phyloP scores from a whole-genome alignment of 2,329 filamentous ascomycete species.

The Fusarium aywerte region DNA sequence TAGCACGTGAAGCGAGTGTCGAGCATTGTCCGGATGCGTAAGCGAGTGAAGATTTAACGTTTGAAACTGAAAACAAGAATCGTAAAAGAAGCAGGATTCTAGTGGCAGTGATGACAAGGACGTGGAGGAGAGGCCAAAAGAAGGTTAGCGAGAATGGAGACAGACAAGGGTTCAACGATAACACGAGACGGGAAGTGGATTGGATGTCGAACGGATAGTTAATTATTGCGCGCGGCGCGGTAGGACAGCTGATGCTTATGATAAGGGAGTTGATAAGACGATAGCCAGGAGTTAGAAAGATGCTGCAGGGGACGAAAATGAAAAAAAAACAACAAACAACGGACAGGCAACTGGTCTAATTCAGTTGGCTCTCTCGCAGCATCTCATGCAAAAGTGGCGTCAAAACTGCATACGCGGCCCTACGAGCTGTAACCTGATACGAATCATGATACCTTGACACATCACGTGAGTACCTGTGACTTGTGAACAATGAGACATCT shows the following conservation, averaged over 20 bases:
- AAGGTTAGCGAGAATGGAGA: conserved; percentile 28
- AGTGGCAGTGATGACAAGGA: conserved; percentile 10
- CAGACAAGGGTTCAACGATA: conserved; percentile 28
- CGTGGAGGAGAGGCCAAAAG: conserved; percentile 23
- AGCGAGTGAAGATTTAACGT: conserved; percentile 23
- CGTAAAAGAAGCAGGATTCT: conserved; percentile 20
- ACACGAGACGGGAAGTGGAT: conserved; percentile 38
- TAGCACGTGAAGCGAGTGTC: conserved; percentile 37
- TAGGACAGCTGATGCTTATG: conserved; percentile 12
- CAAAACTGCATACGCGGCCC: conserved; percentile 33
- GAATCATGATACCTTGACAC: background rate
- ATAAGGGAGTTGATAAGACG: conserved; percentile 32
- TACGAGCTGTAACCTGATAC: background rate
- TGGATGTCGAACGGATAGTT: conserved; percentile 35
- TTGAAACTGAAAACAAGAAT: conserved; percentile 27
- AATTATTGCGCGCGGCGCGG: conserved; percentile 27
- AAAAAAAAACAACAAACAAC: background rate
- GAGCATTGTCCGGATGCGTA: conserved; percentile 36
- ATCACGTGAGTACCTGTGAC: conserved; percentile 17
- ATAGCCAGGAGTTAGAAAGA: background rate
- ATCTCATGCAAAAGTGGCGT: conserved; percentile 24
- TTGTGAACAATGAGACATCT: background rate
- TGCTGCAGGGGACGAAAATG: conserved; percentile 9
- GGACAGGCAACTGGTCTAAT: background rate
- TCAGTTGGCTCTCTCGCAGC: conserved; percentile 4